phyloP scores from a whole-genome alignment of 2,329 filamentous ascomycete genomes.

The Microdochium trichocladiopsis region DNA sequence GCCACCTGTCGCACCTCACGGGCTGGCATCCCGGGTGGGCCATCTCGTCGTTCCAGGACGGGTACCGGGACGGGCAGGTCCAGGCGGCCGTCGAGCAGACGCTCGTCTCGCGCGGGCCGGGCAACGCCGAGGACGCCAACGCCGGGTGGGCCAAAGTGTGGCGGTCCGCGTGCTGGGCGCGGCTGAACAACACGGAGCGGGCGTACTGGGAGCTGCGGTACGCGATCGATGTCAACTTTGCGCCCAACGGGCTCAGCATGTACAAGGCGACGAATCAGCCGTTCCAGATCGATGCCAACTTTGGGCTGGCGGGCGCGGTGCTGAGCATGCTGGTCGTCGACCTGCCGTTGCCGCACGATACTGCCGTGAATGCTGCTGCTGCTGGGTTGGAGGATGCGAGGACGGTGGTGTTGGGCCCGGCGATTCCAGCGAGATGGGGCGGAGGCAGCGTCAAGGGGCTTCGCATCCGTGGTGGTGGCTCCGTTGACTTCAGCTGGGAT shows the following conservation, averaged over 20 bases:
- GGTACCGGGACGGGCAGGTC: constrained; percentile 34
- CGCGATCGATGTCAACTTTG: constrained; percentile 42
- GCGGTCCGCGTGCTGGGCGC: constrained; percentile 48
- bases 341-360: constrained; percentile 23
- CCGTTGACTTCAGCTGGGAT: constrained; percentile 36
- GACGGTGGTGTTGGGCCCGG: constrained; percentile 36
- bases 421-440: constrained; percentile 36
- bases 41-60: constrained; percentile 31
- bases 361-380: too few species aligned
- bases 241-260: constrained; percentile 41
- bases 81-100: constrained; percentile 36
- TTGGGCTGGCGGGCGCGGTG: constrained; percentile 40
- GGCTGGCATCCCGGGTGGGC: constrained; percentile 50
- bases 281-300: constrained; percentile 56
- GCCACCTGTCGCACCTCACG: constrained; percentile 47
- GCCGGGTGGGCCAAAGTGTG: constrained; percentile 53
- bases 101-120: constrained; percentile 36
- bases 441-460: constrained; percentile 35
- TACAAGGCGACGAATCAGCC: constrained; percentile 36
- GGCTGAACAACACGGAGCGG: constrained; percentile 40
- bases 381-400: constrained; percentile 9
- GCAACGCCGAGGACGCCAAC: constrained; percentile 39
- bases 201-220: constrained; percentile 41
- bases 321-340: constrained; percentile 46
- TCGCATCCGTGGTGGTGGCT: constrained; percentile 32